These are phyloP conservation scores for Microsporum canis DNA, from an alignment of 2,329 filamentous ascomycete species.

Conservation along the genomic window DNA sequence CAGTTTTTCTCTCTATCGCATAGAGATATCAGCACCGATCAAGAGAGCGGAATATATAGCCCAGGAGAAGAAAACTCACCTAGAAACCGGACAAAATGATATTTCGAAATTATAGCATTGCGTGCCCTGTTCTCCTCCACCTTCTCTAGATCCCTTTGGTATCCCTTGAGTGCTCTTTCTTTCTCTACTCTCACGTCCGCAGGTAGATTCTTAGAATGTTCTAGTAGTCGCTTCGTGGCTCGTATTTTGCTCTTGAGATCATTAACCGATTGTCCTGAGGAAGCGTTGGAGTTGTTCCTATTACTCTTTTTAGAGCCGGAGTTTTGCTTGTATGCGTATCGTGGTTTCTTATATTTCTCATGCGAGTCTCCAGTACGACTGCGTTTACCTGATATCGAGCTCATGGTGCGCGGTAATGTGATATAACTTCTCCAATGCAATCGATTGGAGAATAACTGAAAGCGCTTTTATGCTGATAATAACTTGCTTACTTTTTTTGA, in stretches of 20 bases:
- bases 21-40: not conserved
- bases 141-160: conserved; percentile 45
- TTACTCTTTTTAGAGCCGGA: not conserved
- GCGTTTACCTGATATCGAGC: conserved; percentile 1
- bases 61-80: conserved; percentile 24
- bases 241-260: conserved; percentile 47
- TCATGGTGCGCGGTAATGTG: not conserved
- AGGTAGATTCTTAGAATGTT: conserved; percentile 34
- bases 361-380: not conserved
- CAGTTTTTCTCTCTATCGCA: conserved; percentile 31
- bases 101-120: conserved; percentile 48
- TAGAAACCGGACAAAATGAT: conserved; percentile 57
- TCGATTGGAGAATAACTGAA: not conserved
- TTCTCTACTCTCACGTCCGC: conserved; percentile 46
- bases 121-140: conserved; percentile 40
- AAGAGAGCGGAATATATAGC: not conserved
- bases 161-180: conserved; percentile 47
- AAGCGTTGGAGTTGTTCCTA: not conserved
- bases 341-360: conserved; percentile 4
- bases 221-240: conserved; percentile 43
- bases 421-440: not conserved
- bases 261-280: conserved; percentile 28
- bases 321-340: conserved; percentile 4
- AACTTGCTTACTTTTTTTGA: not conserved
- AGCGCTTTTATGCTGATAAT: not conserved